A percentile compares a stretch with the other conserved stretches of the same genome.
Evolutionary conservation across 768 basidiomycete species (phyloP).

Genomic region (Rubroboletus pulcherrimus): DNA sequence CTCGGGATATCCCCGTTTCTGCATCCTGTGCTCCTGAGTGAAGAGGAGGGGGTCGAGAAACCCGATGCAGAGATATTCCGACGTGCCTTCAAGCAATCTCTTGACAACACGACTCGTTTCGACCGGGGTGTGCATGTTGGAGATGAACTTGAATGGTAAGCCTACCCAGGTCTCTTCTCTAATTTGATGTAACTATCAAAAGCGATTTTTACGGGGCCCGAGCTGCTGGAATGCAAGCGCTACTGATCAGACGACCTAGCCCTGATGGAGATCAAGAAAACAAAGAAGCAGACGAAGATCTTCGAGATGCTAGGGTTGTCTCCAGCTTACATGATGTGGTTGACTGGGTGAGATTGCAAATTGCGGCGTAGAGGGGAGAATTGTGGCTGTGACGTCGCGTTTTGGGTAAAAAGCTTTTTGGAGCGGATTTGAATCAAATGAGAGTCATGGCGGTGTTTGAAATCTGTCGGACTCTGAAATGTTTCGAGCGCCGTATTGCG

Average conservation of each 20-base stretch:
- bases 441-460: no score
- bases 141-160: constrained; percentile 66
- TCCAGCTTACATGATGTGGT: constrained; percentile 35
- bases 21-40: constrained; percentile 61
- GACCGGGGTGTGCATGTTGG: constrained; percentile 66
- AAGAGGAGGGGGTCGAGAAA: constrained; percentile 67
- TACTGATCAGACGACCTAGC: constrained; percentile 53
- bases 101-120: neutral
- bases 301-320: constrained; percentile 39
- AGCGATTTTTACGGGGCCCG: constrained; percentile 69
- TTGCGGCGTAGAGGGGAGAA: neutral
- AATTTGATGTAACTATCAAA: constrained; percentile 2
- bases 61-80: constrained; percentile 58
- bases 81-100: constrained; percentile 32
- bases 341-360: constrained; percentile 32
- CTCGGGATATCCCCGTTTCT: constrained; percentile 50
- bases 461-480: no score
- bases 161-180: neutral
- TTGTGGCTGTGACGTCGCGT: no score
- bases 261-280: constrained; percentile 44
- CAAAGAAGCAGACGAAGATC: constrained; percentile 41
- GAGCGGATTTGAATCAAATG: no score
- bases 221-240: constrained; percentile 49
- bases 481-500: no score
- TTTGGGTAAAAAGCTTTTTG: no score